phyloP scores from a whole-genome alignment of 208 protist species.

The Leishmania aethiopica region DNA sequence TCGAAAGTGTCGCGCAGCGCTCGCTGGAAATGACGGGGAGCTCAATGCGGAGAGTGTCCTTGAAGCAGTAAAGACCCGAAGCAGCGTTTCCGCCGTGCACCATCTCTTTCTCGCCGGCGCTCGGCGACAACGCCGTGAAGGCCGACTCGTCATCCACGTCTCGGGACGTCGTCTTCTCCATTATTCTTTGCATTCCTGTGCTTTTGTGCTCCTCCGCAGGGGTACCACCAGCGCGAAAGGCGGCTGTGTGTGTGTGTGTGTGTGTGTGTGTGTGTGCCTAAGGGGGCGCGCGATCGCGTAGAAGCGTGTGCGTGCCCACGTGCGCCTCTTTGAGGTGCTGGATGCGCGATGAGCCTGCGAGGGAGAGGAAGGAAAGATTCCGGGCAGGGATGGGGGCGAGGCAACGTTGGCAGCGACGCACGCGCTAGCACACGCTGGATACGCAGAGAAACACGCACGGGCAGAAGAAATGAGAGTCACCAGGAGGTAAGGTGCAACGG shows the following conservation, averaged over 20 bases:
- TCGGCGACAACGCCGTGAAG: neutral
- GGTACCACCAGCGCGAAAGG: neutral
- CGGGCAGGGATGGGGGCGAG: neutral
- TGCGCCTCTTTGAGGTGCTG: neutral
- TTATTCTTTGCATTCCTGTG: neutral
- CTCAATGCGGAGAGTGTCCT: slow-evolving; percentile 31
- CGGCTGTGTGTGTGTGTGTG: slow-evolving; percentile 1
- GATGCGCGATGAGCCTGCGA: neutral
- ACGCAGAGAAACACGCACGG: neutral
- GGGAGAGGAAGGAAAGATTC: neutral
- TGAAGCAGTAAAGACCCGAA: neutral
- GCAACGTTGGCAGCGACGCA: neutral
- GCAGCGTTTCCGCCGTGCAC: neutral
- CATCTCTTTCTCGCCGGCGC: neutral
- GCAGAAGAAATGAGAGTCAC: neutral
- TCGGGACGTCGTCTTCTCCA: neutral
- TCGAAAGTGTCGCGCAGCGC: slow-evolving; percentile 17
- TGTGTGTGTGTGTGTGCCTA: neutral
- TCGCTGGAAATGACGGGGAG: slow-evolving; percentile 13
- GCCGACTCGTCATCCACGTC: neutral
- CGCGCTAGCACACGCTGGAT: neutral
- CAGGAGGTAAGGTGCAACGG: neutral
- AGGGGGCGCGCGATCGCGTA: neutral
- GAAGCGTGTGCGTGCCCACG: neutral
- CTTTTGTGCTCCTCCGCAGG: neutral